These are phyloP conservation scores for Fusarium sp. DNA, from an alignment of 2,329 filamentous ascomycete species.

Conservation along the genomic window DNA sequence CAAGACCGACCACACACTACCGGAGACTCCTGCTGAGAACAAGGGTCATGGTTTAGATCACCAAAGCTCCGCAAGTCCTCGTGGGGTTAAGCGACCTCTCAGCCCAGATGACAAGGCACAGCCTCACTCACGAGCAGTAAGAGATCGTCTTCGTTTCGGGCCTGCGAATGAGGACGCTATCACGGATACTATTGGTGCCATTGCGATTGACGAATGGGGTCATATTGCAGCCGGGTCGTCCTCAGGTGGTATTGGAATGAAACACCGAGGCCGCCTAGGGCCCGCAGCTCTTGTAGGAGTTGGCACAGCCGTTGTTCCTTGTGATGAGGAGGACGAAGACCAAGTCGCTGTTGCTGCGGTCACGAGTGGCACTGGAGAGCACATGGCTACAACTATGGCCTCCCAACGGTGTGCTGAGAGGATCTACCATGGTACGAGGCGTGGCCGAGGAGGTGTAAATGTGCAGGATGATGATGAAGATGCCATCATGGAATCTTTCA, in stretches of 20 bases:
- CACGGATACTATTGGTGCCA: slow-evolving; percentile 95
- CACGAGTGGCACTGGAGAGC: slow-evolving; percentile 95
- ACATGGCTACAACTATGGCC: slow-evolving; percentile 96
- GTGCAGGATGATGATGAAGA: slow-evolving; percentile 81
- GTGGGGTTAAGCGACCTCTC: slow-evolving; percentile 54
- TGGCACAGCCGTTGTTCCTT: slow-evolving; percentile 89
- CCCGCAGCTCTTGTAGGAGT: slow-evolving; percentile 94
- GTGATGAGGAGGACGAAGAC: slow-evolving; percentile 76
- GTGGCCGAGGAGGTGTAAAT: slow-evolving; percentile 70
- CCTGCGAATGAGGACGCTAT: slow-evolving; percentile 70
- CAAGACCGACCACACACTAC: slow-evolving; percentile 38
- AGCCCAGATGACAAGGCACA: slow-evolving; percentile 34
- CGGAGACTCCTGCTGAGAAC: slow-evolving; percentile 4
- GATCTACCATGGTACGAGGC: slow-evolving; percentile 78
- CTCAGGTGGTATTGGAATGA: slow-evolving; percentile 98
- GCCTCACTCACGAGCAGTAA: slow-evolving; percentile 24
- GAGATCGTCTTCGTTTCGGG: slow-evolving; percentile 38
- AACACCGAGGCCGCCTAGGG: slow-evolving; percentile 89
- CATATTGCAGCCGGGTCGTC: slow-evolving; percentile 95
- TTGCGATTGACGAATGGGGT: slow-evolving; percentile 87
- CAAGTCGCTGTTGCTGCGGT: slow-evolving; percentile 81
- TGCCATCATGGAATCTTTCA: slow-evolving; percentile 78
- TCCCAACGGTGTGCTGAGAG: slow-evolving; percentile 88
- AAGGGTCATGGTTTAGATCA: slow-evolving; percentile 9
- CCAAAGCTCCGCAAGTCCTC: slow-evolving; percentile 39